These are phyloP conservation scores for Eremomyces bilateralis DNA, from an alignment of 495 filamentous ascomycete genomes.

Conservation along the genomic window DNA sequence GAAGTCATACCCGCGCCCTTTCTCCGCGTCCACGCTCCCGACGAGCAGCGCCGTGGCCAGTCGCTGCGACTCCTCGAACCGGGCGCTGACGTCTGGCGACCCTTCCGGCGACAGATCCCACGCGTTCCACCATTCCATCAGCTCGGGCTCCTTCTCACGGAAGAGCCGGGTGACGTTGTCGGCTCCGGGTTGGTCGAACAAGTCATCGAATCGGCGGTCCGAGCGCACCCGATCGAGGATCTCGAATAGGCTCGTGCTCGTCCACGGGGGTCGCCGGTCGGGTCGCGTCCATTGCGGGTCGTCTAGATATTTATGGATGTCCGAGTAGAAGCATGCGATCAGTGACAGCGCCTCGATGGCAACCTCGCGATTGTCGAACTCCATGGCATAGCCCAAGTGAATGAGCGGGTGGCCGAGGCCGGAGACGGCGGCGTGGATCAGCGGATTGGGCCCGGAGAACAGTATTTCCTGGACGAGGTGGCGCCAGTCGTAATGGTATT, in stretches of 20 bases:
- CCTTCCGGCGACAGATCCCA: conserved; percentile 43
- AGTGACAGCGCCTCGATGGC: conserved; percentile 68
- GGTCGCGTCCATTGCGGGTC: conserved; percentile 41
- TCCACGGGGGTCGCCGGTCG: conserved; percentile 15
- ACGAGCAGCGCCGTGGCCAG: conserved; percentile 52
- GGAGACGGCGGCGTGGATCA: conserved; percentile 55
- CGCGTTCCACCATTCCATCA: conserved; percentile 75
- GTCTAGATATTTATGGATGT: conserved; percentile 59
- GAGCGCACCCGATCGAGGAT: conserved; percentile 35
- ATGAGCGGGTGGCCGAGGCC: conserved; percentile 74
- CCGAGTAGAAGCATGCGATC: conserved; percentile 46
- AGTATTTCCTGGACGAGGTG: conserved; percentile 52
- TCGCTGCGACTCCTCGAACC: conserved; percentile 60
- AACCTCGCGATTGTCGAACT: conserved; percentile 55
- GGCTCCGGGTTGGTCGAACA: conserved; percentile 35
- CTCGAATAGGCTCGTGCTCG: conserved; percentile 32
- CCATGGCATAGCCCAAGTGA: conserved; percentile 73
- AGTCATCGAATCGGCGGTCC: conserved; percentile 33
- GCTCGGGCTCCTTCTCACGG: conserved; percentile 37
- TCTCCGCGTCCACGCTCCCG: conserved; percentile 29
- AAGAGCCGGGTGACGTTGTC: conserved; percentile 48
- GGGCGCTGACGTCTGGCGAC: conserved; percentile 35
- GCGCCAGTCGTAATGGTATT: conserved; percentile 66
- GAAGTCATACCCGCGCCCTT: conserved; percentile 58
- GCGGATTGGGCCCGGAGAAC: conserved; percentile 48